A percentile compares a stretch with the other conserved stretches of the same genome.
These are phyloP conservation scores for Oryza meyeriana DNA, from an alignment of 176 grass and related monocot species.

Conservation along the genomic window DNA sequence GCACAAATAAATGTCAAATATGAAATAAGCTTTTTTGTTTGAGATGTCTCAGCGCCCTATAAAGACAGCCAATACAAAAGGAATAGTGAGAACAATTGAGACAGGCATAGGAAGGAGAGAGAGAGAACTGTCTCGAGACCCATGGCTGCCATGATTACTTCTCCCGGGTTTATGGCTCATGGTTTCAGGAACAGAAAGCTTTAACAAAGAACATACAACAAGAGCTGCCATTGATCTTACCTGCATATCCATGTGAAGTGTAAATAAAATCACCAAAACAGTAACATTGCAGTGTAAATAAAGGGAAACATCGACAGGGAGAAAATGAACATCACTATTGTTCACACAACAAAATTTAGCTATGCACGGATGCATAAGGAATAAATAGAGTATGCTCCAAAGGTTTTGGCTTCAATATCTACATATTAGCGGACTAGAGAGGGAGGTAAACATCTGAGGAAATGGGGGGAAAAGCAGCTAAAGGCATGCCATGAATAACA, in stretches of 20 bases:
- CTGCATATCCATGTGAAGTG: background rate
- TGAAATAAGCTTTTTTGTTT: background rate
- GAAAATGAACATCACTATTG: background rate
- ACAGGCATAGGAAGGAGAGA: constrained; percentile 4
- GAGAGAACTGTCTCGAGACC: constrained; percentile 18
- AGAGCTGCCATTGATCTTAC: background rate
- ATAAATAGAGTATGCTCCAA: background rate
- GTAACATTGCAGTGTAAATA: background rate
- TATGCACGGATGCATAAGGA: background rate
- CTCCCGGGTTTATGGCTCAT: background rate
- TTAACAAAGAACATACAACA: background rate
- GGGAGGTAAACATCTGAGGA: background rate
- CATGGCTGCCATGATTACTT: background rate
- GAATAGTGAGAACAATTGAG: background rate
- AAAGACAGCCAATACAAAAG: background rate
- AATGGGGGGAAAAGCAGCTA: background rate
- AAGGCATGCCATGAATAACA: background rate
- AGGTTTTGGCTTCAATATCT: too few relatives aligned
- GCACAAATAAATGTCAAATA: constrained; percentile 13
- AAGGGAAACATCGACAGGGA: background rate
- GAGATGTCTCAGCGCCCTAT: background rate
- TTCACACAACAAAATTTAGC: background rate
- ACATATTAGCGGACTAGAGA: too few relatives aligned
- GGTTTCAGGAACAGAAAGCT: background rate
- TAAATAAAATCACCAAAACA: background rate